Evolutionary conservation across 192 early-diverging fungal species (phyloP), one percentile per base, ranked within the genome.

Genomic region (Dispira simplex): DNA sequence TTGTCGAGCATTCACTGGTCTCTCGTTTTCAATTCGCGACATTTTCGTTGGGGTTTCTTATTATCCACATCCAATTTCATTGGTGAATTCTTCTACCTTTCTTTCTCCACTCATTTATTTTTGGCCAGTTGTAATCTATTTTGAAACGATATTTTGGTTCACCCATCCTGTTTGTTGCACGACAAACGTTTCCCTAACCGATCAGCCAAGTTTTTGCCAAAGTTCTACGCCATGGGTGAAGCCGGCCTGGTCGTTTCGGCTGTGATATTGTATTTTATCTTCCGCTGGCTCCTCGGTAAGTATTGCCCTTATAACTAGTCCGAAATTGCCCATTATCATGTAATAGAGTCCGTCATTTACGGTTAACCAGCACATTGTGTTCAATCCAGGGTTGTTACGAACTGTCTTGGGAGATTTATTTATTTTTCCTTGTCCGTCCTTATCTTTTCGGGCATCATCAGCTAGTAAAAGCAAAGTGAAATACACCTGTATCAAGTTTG

Each of bases 211-310:
- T 39, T 39, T 39, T 39, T 39, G 1, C 32, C 32, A 39, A 39
- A 39, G 32, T 1, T 39, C 6, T 39, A 39, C 25, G 14, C 58
- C 58, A 60, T 60, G 58, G 27, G 32, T 27, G 58, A 60, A 44
- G 39, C 43, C 58, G 44, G 58, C 13, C 43, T 60, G 1, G 58
- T 18, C 58, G 58, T 60, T 4, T 60, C 58, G 58, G 58, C 58
- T 44, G 58, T 60, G 11, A 44, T 60, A 11, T 44, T 60, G 26
- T 60, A 60, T 21, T 60, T 60, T 44, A 44, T 60, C 14, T 60
- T 60, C 32, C 32, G 44, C 32, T 60, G 58, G 58, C 39, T 60
- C 11, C 58, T 60, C 0, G 58, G 58, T 60, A 60, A 60, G 58
- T 21, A 20, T 14, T 20, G n/a, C 12, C 53, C 53, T 9, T 16